Conservation (phyloP, 2,329 filamentous ascomycete species). For the Daldinia sp. region DNA sequence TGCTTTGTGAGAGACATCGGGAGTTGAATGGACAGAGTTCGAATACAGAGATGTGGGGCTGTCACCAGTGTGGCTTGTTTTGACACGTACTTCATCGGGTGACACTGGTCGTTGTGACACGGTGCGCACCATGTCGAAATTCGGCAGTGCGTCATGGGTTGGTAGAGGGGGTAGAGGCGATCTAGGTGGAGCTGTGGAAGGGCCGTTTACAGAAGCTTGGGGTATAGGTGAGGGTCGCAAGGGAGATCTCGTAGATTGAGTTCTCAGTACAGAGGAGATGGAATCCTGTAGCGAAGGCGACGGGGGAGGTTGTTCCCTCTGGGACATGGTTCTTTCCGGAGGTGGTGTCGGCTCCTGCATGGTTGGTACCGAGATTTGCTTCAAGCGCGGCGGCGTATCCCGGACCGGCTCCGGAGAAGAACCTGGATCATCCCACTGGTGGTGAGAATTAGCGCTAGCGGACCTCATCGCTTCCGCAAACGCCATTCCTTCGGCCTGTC, state of each 20-base stretch:
- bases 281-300: slow-evolving; percentile 41
- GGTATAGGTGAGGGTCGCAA: slow-evolving; percentile 35
- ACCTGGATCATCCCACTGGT: slow-evolving; percentile 45
- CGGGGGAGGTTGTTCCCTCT: slow-evolving; percentile 25
- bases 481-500: slow-evolving; percentile 66
- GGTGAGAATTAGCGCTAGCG: slow-evolving; percentile 45
- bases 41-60: slow-evolving; percentile 42
- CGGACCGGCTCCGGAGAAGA: slow-evolving; percentile 44
- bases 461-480: slow-evolving; percentile 60
- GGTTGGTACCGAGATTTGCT: slow-evolving; percentile 22
- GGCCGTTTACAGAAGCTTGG: slow-evolving; percentile 28
- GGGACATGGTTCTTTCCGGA: slow-evolving; percentile 36
- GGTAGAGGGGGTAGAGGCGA: slow-evolving; percentile 36
- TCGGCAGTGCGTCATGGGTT: slow-evolving; percentile 31
- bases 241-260: slow-evolving; percentile 42
- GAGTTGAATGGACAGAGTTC: slow-evolving; percentile 41
- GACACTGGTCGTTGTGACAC: slow-evolving; percentile 34
- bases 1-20: slow-evolving; percentile 43
- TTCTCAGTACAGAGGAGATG: slow-evolving; percentile 40
- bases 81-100: slow-evolving; percentile 41
- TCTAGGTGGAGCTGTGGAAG: slow-evolving; percentile 33
- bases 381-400: slow-evolving; percentile 32
- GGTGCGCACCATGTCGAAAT: slow-evolving; percentile 34
- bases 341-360: slow-evolving; percentile 38
- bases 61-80: slow-evolving; percentile 29